Evolutionary conservation across 306 rosid genomes (phyloP), one percentile per base, ranked within the genome.

Genomic region (Cucumis hystrix): DNA sequence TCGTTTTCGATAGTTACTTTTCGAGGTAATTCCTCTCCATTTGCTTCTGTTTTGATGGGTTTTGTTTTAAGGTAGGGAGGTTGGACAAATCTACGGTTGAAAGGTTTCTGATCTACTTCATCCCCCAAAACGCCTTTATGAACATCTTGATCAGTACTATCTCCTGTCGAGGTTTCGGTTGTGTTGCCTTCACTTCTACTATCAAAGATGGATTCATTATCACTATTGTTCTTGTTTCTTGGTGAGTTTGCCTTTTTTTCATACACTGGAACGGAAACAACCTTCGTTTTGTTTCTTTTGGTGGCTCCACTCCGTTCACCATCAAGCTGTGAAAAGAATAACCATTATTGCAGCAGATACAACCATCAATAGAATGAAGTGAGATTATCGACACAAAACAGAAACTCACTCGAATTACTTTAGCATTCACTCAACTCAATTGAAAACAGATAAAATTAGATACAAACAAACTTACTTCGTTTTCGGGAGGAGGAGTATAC

Each of bases 1-100:
- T 84, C 84, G 83, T 43, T 80, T 13, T 80, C 83, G 10, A 20
- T 12, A n/a, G 54, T 59, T 43, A 37, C 71, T 77, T 84, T 68
- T 56, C 30, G 67, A 21, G 59, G 23, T 23, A 23, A 1, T 30
- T 80, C 89, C 75, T 62, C 83, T 18, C n/a, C 52, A 69, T 21
- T 77, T 55, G n/a, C 77, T 79, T 80, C 81, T 25, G 59, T 51
- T 79, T 65, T 80, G 30, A 40, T 83, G 16, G 86, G 64, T 30
- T 79, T 89, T 6, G 76, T 77, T 83, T 85, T 89, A 77, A 82
- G 83, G 83, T 90, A 95, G 57, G 97, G 99, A 0, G 99, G 97
- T 21, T 87, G 88, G 58, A 83, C 15, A 17, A 64, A 60, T 82
- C 74, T 80, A 60, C 52, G 67, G 79, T 77, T 33, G 70, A 76